Conservation (phyloP, 78 protist species). For the Acrasis kona region DNA sequence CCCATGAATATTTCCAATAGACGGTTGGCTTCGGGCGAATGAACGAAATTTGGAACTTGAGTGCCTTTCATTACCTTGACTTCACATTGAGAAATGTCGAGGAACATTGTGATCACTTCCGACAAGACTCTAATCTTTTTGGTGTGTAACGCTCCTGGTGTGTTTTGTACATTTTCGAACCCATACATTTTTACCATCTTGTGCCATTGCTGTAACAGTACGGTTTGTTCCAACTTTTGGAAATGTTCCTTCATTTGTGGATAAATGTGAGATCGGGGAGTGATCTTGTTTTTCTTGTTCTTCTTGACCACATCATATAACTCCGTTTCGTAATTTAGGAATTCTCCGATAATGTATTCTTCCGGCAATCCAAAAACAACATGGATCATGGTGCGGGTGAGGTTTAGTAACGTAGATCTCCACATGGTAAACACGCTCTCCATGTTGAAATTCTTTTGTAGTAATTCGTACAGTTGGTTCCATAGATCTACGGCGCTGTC, state of each 20-base stretch:
- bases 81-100: not conserved
- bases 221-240: not conserved
- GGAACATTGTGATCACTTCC: not conserved
- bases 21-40: not conserved
- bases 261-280: not conserved
- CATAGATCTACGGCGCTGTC: not conserved
- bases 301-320: not conserved
- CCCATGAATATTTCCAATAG: not conserved
- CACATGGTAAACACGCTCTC: not conserved
- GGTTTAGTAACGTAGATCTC: not conserved
- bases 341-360: not conserved
- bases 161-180: not conserved
- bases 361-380: not conserved
- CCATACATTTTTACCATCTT: not conserved
- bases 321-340: not conserved
- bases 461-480: not conserved
- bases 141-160: not conserved
- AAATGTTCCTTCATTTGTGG: not conserved
- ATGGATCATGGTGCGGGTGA: not conserved
- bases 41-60: not conserved
- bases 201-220: not conserved
- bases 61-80: not conserved
- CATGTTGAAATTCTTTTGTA: not conserved
- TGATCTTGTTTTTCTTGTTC: not conserved
- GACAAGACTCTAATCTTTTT: not conserved